Conservation (phyloP, 805 yeast species). For the Lipomyces anomalus region DNA sequence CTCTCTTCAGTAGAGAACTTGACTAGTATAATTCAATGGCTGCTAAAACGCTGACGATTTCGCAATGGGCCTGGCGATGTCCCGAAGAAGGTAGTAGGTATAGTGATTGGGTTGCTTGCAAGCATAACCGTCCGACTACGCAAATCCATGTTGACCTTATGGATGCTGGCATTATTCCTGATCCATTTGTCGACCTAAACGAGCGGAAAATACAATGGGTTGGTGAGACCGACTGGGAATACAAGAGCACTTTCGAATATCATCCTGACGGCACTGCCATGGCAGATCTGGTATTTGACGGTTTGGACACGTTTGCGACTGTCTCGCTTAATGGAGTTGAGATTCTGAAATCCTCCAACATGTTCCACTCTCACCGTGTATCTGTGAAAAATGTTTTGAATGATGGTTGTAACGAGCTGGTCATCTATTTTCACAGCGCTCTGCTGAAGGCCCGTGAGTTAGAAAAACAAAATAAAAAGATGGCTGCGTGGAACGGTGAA, state of each 20-base stretch:
- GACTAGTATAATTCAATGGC: too few relatives aligned
- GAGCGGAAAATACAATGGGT: too few relatives aligned
- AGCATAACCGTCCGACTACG: constrained; percentile 22
- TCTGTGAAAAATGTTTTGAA: constrained; percentile 28
- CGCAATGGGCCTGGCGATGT: constrained; percentile 22
- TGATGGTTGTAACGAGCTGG: constrained; percentile 32
- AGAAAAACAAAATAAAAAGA: constrained; percentile 33
- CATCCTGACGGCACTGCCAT: background rate
- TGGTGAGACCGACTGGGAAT: constrained; percentile 47
- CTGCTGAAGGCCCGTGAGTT: constrained; percentile 34
- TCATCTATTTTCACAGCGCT: constrained; percentile 39
- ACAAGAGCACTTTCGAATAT: constrained; percentile 29
- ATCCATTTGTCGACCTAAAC: constrained; percentile 43
- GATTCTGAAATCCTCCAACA: constrained; percentile 39
- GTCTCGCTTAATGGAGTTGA: constrained; percentile 38
- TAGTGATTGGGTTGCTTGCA: constrained; percentile 15
- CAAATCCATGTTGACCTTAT: constrained; percentile 43
- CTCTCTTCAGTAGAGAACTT: too few relatives aligned
- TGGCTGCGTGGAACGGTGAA: constrained; percentile 41
- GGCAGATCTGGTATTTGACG: constrained; percentile 37
- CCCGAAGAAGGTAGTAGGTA: constrained; percentile 7
- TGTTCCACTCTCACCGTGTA: constrained; percentile 38
- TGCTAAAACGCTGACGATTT: too few relatives aligned
- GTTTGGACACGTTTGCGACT: constrained; percentile 42
- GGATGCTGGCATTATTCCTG: constrained; percentile 37